Evolutionary conservation across 495 filamentous ascomycete species (phyloP).

Genomic region (Neurospora cerealis): DNA sequence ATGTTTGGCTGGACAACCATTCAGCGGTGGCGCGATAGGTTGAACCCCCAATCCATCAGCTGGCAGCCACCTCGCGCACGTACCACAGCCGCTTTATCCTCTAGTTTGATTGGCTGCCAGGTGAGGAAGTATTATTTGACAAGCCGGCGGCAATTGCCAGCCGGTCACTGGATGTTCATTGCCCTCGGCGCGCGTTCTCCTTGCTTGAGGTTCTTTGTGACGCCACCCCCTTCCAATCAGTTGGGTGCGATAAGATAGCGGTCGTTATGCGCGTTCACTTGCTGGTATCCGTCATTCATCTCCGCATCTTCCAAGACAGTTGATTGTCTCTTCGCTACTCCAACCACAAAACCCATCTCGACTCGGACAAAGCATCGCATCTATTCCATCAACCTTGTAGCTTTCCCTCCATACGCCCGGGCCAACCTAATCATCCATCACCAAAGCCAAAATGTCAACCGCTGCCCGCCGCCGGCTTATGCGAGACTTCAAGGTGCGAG

Average conservation of each 20-base stretch:
- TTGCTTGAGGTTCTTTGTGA: not conserved
- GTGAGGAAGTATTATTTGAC: not conserved
- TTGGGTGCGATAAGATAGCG: not conserved
- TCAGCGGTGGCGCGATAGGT: not conserved
- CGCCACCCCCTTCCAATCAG: not conserved
- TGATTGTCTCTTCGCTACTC: not conserved
- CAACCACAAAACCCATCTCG: not conserved
- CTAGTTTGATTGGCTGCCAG: not conserved
- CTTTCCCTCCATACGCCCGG: not conserved
- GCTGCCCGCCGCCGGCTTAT: constrained; percentile 89
- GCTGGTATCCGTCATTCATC: not conserved
- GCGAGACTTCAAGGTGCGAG: constrained; percentile 92
- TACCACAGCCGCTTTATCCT: not conserved
- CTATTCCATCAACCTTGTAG: not conserved
- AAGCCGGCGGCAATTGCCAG: not conserved
- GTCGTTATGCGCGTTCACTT: not conserved
- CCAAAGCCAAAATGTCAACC: constrained; percentile 62
- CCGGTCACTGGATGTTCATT: not conserved
- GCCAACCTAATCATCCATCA: not conserved
- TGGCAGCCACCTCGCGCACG: not conserved
- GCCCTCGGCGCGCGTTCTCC: not conserved
- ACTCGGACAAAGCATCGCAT: not conserved
- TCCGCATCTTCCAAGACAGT: not conserved
- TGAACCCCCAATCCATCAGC: not conserved
- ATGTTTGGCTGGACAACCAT: not conserved